These are phyloP conservation scores for Cutaneotrichosporon cyanovorans DNA, from an alignment of 1,284 basidiomycete genomes.

Conservation along the genomic window DNA sequence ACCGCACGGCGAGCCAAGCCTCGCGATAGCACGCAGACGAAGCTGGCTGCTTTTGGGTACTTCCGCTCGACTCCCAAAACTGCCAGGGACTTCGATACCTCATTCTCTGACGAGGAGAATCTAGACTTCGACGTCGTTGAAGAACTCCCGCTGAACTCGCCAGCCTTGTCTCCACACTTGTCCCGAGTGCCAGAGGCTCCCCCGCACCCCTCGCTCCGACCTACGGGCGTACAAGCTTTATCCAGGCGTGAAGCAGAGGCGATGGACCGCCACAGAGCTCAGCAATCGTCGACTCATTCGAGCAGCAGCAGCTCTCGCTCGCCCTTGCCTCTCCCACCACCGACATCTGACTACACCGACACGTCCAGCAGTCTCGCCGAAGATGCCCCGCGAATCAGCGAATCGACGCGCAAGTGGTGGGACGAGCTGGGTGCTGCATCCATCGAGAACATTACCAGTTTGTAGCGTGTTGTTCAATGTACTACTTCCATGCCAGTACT, in stretches of 20 bases:
- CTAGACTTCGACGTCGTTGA: slow-evolving; percentile 20
- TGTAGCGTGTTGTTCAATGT: no score
- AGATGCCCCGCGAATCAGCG: neutral
- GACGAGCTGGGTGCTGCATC: neutral
- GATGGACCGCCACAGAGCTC: slow-evolving; percentile 7
- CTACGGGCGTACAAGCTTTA: slow-evolving; percentile 28
- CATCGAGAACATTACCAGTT: neutral
- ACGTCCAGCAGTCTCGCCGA: slow-evolving; percentile 1
- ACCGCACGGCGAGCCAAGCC: neutral
- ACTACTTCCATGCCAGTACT: no score
- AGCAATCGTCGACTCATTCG: slow-evolving; percentile 1
- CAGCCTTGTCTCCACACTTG: neutral
- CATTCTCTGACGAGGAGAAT: slow-evolving; percentile 34
- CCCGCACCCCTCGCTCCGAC: slow-evolving; percentile 29
- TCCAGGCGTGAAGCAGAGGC: slow-evolving; percentile 15
- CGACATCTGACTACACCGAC: neutral
- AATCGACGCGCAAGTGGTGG: slow-evolving; percentile 1
- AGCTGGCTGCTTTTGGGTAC: slow-evolving; percentile 34
- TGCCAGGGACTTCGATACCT: slow-evolving; percentile 17
- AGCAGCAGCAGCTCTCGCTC: neutral
- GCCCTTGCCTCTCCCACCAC: neutral
- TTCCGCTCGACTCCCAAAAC: slow-evolving; percentile 6
- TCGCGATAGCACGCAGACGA: slow-evolving; percentile 16
- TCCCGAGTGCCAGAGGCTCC: slow-evolving; percentile 29
- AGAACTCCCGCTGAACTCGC: neutral